Evolutionary conservation across 1,284 basidiomycete genomes (phyloP).

Genomic region (Sphaerobolus stellatus): DNA sequence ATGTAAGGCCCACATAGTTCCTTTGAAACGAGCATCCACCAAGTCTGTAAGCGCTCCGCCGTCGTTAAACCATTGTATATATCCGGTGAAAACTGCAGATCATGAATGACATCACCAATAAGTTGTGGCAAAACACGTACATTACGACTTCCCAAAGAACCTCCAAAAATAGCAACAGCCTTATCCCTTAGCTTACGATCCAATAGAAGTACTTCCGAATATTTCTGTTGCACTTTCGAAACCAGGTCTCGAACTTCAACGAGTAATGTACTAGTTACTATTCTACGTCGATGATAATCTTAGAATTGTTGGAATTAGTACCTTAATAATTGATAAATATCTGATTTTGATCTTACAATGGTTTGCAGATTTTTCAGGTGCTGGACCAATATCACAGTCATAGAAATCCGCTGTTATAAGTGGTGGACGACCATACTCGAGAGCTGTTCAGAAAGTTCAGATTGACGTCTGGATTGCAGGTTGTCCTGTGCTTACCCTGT

Average conservation of each 20-base stretch:
- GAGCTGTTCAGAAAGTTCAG: not conserved
- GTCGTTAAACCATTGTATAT: not conserved
- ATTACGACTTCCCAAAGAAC: not conserved
- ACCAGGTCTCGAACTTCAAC: slow-evolving; percentile 3
- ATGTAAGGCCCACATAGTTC: no score
- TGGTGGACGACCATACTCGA: slow-evolving; percentile 57
- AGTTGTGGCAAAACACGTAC: not conserved
- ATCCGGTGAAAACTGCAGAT: no score
- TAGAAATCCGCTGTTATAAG: slow-evolving; percentile 69
- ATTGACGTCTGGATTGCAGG: not conserved
- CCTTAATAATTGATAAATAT: not conserved
- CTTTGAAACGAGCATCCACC: no score
- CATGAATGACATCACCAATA: no score
- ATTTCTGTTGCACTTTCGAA: not conserved
- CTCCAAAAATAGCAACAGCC: slow-evolving; percentile 4
- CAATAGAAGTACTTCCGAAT: not conserved
- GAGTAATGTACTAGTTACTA: slow-evolving; percentile 2
- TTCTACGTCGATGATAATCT: not conserved
- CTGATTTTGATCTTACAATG: not conserved
- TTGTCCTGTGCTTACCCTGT: slow-evolving; percentile 1
- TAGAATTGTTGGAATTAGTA: not conserved
- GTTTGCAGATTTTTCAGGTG: slow-evolving; percentile 23
- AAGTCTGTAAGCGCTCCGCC: not conserved
- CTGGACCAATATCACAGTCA: slow-evolving; percentile 53
- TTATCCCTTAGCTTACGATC: slow-evolving; percentile 5